phyloP scores from a whole-genome alignment of 148 eudicot species.

The Camellia granthamiana region DNA sequence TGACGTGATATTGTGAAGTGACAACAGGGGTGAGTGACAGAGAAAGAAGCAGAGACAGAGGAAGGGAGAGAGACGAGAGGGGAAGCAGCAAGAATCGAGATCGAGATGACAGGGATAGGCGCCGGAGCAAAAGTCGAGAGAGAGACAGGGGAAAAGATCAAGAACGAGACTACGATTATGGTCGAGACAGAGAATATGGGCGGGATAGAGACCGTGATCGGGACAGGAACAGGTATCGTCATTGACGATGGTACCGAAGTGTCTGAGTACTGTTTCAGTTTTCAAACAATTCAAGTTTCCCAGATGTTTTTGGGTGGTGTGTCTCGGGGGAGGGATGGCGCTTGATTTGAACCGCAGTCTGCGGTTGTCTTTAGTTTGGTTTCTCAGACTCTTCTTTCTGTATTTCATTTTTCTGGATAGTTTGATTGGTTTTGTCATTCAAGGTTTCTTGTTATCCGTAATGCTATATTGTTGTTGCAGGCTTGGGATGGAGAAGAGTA shows the following conservation, averaged over 20 bases:
- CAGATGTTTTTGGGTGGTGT: too few species aligned
- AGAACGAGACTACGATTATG: slow-evolving; percentile 43
- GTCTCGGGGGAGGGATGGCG: background rate
- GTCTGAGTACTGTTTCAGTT: background rate
- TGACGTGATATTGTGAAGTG: background rate
- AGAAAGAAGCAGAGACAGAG: slow-evolving; percentile 58
- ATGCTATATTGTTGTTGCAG: too few species aligned
- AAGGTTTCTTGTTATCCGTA: too few species aligned
- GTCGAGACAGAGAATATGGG: slow-evolving; percentile 52
- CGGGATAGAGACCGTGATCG: slow-evolving; percentile 65
- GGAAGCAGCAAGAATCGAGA: slow-evolving; percentile 45
- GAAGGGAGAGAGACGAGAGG: slow-evolving; percentile 45
- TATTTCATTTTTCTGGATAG: background rate
- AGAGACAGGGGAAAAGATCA: slow-evolving; percentile 61
- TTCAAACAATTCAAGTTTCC: background rate
- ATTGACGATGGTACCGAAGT: slow-evolving; percentile 20
- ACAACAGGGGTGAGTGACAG: slow-evolving; percentile 54
- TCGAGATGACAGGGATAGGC: slow-evolving; percentile 46
- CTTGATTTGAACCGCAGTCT: background rate
- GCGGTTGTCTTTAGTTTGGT: background rate
- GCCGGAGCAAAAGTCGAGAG: slow-evolving; percentile 57
- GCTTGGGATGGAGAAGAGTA: too few species aligned
- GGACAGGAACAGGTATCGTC: slow-evolving; percentile 41
- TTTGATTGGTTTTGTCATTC: background rate
- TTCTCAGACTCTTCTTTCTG: background rate